Percentiles rank a stretch among this genome's conserved stretches.
Evolutionary conservation across 352 stramenopile species (phyloP).

Genomic region (Globisporangium yorkense): DNA sequence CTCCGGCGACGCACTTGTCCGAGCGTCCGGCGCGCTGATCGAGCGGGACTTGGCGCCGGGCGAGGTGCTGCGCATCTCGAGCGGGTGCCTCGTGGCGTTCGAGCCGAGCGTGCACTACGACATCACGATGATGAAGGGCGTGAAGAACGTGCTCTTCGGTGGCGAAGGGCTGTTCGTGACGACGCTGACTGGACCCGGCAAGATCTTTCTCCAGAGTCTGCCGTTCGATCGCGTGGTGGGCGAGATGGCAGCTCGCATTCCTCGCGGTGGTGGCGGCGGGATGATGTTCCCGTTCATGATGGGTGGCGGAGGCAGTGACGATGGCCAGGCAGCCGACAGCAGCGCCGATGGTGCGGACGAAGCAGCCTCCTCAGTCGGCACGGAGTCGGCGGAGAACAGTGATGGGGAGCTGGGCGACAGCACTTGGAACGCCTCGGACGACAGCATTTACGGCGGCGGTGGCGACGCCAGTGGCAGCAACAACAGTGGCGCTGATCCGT

Average conservation of each 20-base stretch:
- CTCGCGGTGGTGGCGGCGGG: slow-evolving; percentile 60
- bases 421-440: slow-evolving; percentile 31
- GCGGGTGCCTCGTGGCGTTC: slow-evolving; percentile 90
- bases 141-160: slow-evolving; percentile 95
- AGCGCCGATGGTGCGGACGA: slow-evolving; percentile 21
- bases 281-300: slow-evolving; percentile 88
- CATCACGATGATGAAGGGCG: slow-evolving; percentile 88
- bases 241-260: slow-evolving; percentile 88
- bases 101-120: slow-evolving; percentile 84
- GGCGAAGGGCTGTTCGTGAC: slow-evolving; percentile 93
- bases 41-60: slow-evolving; percentile 78
- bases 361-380: slow-evolving; percentile 6
- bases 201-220: slow-evolving; percentile 89
- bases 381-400: slow-evolving; percentile 5
- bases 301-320: slow-evolving; percentile 29
- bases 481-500: slow-evolving; percentile 12
- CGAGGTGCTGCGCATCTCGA: slow-evolving; percentile 90
- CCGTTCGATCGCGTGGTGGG: slow-evolving; percentile 91
- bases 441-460: slow-evolving; percentile 45
- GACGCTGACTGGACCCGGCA: slow-evolving; percentile 88
- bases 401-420: slow-evolving; percentile 1
- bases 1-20: slow-evolving; percentile 88
- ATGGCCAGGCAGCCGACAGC: neutral
- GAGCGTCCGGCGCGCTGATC: slow-evolving; percentile 87
- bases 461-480: slow-evolving; percentile 2